Evolutionary conservation across 805 yeast genomes (phyloP).

Genomic region (Myxozyma melibiosi): DNA sequence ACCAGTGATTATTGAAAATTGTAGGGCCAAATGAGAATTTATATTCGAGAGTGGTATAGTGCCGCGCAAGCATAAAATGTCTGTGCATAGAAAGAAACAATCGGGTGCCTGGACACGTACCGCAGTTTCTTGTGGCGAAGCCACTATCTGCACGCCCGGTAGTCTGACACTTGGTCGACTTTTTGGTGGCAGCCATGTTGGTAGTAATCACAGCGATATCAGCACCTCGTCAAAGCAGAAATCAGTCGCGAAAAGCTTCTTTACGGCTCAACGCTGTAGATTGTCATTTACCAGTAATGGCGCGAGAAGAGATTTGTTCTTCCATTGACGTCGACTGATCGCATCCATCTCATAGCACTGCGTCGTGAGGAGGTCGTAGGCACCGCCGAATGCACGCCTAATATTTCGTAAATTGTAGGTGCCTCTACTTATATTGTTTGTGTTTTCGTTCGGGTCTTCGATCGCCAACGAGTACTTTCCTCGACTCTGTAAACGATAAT

Average conservation of each 20-base stretch:
- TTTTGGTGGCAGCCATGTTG: no score
- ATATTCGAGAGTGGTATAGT: no score
- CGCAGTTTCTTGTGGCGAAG: no score
- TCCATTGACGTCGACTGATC: conserved; percentile 64
- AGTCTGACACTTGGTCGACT: no score
- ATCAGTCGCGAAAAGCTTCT: no score
- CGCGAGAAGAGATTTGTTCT: conserved; percentile 76
- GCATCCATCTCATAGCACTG: conserved; percentile 72
- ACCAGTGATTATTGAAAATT: no score
- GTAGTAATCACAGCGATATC: no score
- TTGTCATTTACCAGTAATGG: conserved; percentile 2
- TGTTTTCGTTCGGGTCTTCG: conserved; percentile 83
- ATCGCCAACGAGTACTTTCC: conserved; percentile 63
- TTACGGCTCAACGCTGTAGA: background rate
- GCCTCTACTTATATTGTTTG: conserved; percentile 78
- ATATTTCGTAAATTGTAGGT: conserved; percentile 78
- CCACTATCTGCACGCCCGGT: no score
- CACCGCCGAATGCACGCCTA: conserved; percentile 85
- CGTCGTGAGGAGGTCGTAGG: conserved; percentile 73
- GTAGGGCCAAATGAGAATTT: no score
- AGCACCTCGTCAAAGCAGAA: background rate
- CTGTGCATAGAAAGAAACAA: no score
- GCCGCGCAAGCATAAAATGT: no score
- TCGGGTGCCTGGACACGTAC: no score
- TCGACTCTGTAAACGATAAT: conserved; percentile 54